Base-by-base conservation (phyloP, 345 rosid genomes). In the Citrus hindsii region DNA sequence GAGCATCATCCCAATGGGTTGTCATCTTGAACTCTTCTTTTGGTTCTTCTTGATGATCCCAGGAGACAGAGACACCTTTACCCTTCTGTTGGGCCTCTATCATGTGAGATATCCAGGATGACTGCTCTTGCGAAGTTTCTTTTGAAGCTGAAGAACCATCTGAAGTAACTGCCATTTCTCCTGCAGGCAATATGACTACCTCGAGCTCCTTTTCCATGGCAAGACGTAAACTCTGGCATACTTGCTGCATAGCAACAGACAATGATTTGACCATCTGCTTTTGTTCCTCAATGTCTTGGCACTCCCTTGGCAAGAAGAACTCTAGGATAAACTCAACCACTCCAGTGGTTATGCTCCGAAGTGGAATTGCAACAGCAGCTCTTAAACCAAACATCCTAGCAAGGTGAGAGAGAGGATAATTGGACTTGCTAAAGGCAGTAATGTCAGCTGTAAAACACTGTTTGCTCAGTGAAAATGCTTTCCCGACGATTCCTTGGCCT, bases 401-500 rank as follows among this genome's bases (percentile, higher is more conserved):
- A 67, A 91, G 92, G 86, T 95, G 99, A 25, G 96, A 86, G 59
- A 93, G 90, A 60, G 97, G 97, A 81, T 95, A 95, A 42, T 88
- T 85, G 13, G 89, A 84, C 89, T 85, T 90, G 84, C 89, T 87
- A 77, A 90, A 92, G 60, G 88, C 83, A 56, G 93, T 83, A 76
- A 93, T 79, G 72, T 95, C 88, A n/a, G 87, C 76, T 48, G 89
- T 88, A 79, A 92, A 93, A 77, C 92, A 91, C 67, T 88, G 92
- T 75, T 85, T 91, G 80, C 81, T 85, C 16, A 77, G 80, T 19
- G 70, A 37, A 73, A 93, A 92, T 66, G 95, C 94, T 87, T 77
- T 90, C 73, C 98, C 98, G 53, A 92, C 98, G 67, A 95, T 82
- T 59, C 98, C 98, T 82, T 93, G 92, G 77, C 89, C 95, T 40